phyloP scores from a whole-genome alignment of 176 grass and related monocot species.

The Carex parvula region DNA sequence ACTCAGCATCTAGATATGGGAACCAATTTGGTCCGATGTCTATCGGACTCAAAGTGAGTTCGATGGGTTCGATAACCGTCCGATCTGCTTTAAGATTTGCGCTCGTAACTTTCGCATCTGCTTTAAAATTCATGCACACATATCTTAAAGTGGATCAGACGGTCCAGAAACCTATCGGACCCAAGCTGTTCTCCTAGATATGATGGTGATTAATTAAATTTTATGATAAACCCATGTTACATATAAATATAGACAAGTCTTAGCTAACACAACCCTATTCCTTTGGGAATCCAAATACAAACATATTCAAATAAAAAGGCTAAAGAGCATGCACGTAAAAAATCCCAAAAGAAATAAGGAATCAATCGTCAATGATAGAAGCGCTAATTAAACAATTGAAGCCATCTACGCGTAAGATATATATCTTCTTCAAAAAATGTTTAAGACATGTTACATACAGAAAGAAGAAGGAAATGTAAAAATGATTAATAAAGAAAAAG shows the following conservation, averaged over 20 bases:
- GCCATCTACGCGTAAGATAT: not conserved
- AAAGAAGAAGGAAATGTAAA: not conserved
- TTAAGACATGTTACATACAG: not conserved
- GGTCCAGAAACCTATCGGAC: too few species aligned
- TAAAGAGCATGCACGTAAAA: not conserved
- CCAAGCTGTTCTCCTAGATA: not conserved
- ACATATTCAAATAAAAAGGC: conserved; percentile 13
- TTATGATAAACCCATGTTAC: not conserved
- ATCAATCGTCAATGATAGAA: conserved; percentile 24
- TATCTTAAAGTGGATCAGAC: too few species aligned
- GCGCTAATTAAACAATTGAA: conserved; percentile 15
- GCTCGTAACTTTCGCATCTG: too few species aligned
- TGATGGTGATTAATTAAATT: not conserved
- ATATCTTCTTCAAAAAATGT: too few species aligned
- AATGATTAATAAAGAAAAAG: conserved; percentile 21
- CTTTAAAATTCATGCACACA: too few species aligned
- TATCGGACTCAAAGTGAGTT: too few species aligned
- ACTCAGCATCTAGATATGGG: not conserved
- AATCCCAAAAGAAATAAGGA: conserved; percentile 21
- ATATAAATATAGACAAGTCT: not conserved
- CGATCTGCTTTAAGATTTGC: too few species aligned
- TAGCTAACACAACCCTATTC: not conserved
- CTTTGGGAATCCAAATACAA: not conserved
- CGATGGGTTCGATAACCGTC: too few species aligned
- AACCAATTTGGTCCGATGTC: too few species aligned